A percentile compares a stretch with the other conserved stretches of the same genome.
Evolutionary conservation across 129 eudicot species (phyloP).

Genomic region (Ambrosia trifida): DNA sequence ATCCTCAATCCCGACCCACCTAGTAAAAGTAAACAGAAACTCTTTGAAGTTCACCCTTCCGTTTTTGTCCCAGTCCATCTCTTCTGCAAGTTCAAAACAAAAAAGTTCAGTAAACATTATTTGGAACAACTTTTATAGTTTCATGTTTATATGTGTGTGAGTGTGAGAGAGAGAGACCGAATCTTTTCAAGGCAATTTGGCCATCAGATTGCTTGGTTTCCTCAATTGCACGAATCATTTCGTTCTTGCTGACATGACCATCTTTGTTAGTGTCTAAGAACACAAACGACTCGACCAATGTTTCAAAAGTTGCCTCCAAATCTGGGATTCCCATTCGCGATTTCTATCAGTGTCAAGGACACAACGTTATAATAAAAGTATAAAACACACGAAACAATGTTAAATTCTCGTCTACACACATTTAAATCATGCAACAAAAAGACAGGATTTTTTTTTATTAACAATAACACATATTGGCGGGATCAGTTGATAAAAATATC

Average conservation of each 20-base stretch:
- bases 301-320: slow-evolving; percentile 79
- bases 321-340: slow-evolving; percentile 71
- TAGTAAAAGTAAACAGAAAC: slow-evolving; percentile 83
- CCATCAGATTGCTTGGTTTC: slow-evolving; percentile 77
- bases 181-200: slow-evolving; percentile 84
- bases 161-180: slow-evolving; percentile 43
- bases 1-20: slow-evolving; percentile 90
- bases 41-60: slow-evolving; percentile 95
- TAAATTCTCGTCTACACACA: neutral
- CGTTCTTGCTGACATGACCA: slow-evolving; percentile 83
- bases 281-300: slow-evolving; percentile 85
- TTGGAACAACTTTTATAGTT: no score
- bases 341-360: slow-evolving; percentile 57
- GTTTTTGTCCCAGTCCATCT: slow-evolving; percentile 97
- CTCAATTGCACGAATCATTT: slow-evolving; percentile 79
- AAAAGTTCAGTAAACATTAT: slow-evolving; percentile 3
- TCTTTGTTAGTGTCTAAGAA: slow-evolving; percentile 84
- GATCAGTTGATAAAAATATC: no score
- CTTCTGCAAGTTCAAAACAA: slow-evolving; percentile 51
- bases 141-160: neutral
- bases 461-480: no score
- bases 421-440: slow-evolving; percentile 6
- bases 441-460: no score
- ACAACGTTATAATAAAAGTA: slow-evolving; percentile 6
- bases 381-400: neutral